A percentile compares a stretch with the other conserved stretches of the same genome.
Conservation (phyloP, 495 filamentous ascomycete species). For the Glarea lozoyensis region DNA sequence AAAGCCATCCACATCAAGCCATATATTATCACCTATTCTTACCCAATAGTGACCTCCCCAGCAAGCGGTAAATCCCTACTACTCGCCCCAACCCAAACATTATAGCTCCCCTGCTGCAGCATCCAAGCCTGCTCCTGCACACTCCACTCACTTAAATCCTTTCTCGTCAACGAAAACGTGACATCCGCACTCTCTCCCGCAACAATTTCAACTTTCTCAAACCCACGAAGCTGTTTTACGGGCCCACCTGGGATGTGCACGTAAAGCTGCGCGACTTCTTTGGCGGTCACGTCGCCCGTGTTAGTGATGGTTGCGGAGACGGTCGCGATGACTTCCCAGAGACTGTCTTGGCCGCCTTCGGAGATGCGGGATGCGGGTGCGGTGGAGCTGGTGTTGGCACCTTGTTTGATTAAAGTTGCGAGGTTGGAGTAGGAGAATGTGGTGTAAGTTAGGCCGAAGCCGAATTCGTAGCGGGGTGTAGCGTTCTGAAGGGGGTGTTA, state of each 20-base stretch:
- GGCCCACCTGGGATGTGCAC: conserved; percentile 47
- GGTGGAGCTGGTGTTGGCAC: conserved; percentile 22
- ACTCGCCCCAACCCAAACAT: conserved; percentile 49
- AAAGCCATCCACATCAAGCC: too few relatives aligned
- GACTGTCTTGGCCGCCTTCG: conserved; percentile 69
- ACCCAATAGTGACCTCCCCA: conserved; percentile 29
- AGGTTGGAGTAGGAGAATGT: conserved; percentile 45
- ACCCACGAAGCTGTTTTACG: conserved; percentile 53
- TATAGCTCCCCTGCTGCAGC: conserved; percentile 36
- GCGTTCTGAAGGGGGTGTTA: conserved; percentile 55
- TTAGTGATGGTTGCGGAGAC: conserved; percentile 73
- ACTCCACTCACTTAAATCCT: conserved; percentile 64
- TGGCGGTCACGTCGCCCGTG: conserved; percentile 60
- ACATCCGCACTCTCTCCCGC: conserved; percentile 35
- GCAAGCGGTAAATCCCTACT: conserved; percentile 55
- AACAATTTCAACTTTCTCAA: conserved; percentile 48
- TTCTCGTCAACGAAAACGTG: conserved; percentile 46
- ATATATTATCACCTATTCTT: too few relatives aligned
- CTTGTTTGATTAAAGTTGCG: conserved; percentile 20
- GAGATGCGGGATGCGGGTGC: conserved; percentile 38
- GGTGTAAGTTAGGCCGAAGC: conserved; percentile 64
- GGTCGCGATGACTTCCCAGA: conserved; percentile 62
- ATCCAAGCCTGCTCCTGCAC: conserved; percentile 49
- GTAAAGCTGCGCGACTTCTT: conserved; percentile 77
- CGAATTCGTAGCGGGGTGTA: conserved; percentile 83